Evolutionary conservation across 495 filamentous ascomycete species (phyloP), one percentile per base, ranked within the genome.

Genomic region (Aspergillus homomorphus): DNA sequence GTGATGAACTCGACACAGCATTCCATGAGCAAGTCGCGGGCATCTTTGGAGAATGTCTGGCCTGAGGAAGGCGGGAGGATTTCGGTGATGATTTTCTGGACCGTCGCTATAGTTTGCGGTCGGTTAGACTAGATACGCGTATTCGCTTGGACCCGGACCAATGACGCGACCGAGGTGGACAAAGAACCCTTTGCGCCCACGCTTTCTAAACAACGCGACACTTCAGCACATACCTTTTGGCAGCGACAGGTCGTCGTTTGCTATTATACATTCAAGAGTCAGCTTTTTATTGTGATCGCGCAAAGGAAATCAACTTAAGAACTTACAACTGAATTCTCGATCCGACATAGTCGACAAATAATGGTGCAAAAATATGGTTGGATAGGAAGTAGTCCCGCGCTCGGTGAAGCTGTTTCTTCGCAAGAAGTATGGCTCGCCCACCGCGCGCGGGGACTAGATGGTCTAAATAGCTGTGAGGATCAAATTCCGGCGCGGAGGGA

Each of bases 1-100:
- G 95, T 97, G 71, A 98, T 97, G 77, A 98, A 98, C 69, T 98
- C 94, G 61, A 98, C 94, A 69, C 95, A 98, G 79, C 93, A 98
- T 74, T 98, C 94, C 75, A 98, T 98, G 45, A 98, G 83, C 4
- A 97, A 79, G 65, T 98, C 94, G 51, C 95, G 86, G 2, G 94
- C 91, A 64, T 98, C 94, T 74, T 93, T 95, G 22, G 90, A 89
- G 69, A 97, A 98, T 3, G 82, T 84, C 44, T 89, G 77, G 52
- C 85, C 87, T 56, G 78, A 78, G 28, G 86, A 84, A 1, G 86
- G 69, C 7, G 89, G 84, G 3, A 98, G 82, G 66, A 98, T 97
- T 70, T 98, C 94, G 62, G 84, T 87, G 68, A 98, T 90, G 62
- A 98, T 98, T 74, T 98, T 98, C 68, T 96, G 90, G 58, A 98